A percentile compares a stretch with the other conserved stretches of the same genome.
phyloP scores from a whole-genome alignment of 495 filamentous ascomycete genomes.

The Gamarada debralockiae region DNA sequence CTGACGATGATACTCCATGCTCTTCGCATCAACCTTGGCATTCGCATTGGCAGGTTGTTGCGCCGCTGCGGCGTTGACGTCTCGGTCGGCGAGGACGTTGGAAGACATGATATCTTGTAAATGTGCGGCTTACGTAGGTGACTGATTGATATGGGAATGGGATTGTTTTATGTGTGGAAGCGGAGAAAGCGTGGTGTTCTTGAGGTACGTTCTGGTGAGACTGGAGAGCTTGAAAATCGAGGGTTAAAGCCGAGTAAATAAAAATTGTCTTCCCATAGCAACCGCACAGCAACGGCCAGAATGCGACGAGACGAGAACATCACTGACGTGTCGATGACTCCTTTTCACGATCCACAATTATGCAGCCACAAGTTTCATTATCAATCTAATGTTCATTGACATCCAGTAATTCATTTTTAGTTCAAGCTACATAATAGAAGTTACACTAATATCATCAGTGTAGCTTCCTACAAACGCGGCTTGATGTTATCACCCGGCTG shows the following conservation, averaged over 20 bases:
- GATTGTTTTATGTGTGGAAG: too few relatives aligned
- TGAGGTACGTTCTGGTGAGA: too few relatives aligned
- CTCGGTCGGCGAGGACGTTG: conserved; percentile 52
- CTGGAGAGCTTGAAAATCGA: too few relatives aligned
- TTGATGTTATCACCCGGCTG: conserved; percentile 49
- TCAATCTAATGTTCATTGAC: neutral
- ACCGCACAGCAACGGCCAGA: too few relatives aligned
- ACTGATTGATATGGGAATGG: too few relatives aligned
- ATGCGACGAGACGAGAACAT: too few relatives aligned
- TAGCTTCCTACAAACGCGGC: conserved; percentile 44
- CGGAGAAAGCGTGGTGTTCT: too few relatives aligned
- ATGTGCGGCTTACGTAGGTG: neutral
- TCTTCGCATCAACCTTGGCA: conserved; percentile 42
- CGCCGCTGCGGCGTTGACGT: conserved; percentile 43
- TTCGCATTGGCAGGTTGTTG: conserved; percentile 12
- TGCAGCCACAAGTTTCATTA: too few relatives aligned
- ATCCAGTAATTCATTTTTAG: conserved; percentile 7
- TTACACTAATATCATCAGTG: neutral
- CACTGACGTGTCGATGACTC: too few relatives aligned
- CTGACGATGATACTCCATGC: conserved; percentile 79
- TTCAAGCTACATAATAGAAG: neutral
- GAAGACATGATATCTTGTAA: conserved; percentile 22
- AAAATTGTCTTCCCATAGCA: too few relatives aligned
- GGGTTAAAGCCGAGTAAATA: too few relatives aligned
- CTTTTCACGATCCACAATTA: too few relatives aligned